These are phyloP conservation scores for Arthromyces matolae DNA, from an alignment of 768 basidiomycete species.

Conservation along the genomic window DNA sequence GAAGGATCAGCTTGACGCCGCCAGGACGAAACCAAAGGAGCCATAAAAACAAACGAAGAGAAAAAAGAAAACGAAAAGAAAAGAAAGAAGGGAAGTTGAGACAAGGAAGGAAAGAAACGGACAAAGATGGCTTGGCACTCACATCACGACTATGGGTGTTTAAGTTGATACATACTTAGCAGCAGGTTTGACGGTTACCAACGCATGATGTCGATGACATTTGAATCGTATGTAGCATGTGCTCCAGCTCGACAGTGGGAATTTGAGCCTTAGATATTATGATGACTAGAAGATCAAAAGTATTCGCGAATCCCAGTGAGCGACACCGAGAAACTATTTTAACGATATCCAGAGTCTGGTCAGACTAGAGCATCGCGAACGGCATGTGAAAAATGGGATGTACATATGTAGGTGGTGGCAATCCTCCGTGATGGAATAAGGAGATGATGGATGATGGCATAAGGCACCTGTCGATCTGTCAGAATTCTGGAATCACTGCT, in stretches of 20 bases:
- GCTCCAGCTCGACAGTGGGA: no score
- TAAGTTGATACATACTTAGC: no score
- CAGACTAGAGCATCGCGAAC: no score
- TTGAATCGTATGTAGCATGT: background rate
- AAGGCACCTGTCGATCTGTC: constrained; percentile 14
- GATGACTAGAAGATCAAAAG: no score
- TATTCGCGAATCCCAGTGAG: no score
- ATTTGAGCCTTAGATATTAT: no score
- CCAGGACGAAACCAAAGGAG: constrained; percentile 19
- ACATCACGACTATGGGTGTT: background rate
- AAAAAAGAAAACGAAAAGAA: constrained; percentile 6
- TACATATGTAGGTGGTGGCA: background rate
- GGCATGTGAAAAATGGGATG: background rate
- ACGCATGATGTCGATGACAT: background rate
- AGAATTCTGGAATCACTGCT: no score
- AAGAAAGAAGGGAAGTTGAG: constrained; percentile 7
- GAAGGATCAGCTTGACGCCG: constrained; percentile 14
- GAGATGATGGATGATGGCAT: background rate
- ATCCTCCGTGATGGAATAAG: background rate
- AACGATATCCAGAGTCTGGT: no score
- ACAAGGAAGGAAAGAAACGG: constrained; percentile 6
- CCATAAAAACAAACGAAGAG: constrained; percentile 15
- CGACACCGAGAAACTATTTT: no score
- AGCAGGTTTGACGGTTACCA: constrained; percentile 9
- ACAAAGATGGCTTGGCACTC: background rate